phyloP scores from a whole-genome alignment of 2,329 filamentous ascomycete genomes.

The Orbilia brochopaga region DNA sequence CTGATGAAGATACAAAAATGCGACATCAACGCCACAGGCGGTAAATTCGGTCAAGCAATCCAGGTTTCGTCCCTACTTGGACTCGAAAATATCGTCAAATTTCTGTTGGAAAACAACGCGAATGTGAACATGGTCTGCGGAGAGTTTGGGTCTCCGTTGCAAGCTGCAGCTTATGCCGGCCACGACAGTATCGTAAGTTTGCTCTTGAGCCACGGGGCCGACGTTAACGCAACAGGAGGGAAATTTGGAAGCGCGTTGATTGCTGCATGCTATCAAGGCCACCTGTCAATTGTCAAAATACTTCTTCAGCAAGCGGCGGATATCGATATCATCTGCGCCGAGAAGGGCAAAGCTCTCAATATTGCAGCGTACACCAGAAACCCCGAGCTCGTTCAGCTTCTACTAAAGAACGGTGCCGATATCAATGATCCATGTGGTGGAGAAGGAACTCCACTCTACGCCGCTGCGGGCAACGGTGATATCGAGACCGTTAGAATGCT shows the following conservation, averaged over 20 bases:
- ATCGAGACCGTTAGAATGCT: not conserved
- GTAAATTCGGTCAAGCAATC: slow-evolving; percentile 14
- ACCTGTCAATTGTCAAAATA: slow-evolving; percentile 9
- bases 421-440: slow-evolving; percentile 5
- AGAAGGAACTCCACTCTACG: not conserved
- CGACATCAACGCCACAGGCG: slow-evolving; percentile 11
- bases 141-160: slow-evolving; percentile 12
- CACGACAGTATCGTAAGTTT: slow-evolving; percentile 16
- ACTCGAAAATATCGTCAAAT: slow-evolving; percentile 18
- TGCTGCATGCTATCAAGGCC: slow-evolving; percentile 11
- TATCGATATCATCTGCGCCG: slow-evolving; percentile 15
- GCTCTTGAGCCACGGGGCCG: slow-evolving; percentile 20
- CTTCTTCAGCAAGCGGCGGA: slow-evolving; percentile 17
- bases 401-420: slow-evolving; percentile 1
- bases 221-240: slow-evolving; percentile 10
- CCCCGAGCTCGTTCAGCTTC: slow-evolving; percentile 3
- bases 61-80: slow-evolving; percentile 18
- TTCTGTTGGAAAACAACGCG: slow-evolving; percentile 17
- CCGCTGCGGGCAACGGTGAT: not conserved
- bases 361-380: slow-evolving; percentile 12
- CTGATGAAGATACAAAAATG: slow-evolving; percentile 5
- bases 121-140: slow-evolving; percentile 13
- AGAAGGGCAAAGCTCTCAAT: slow-evolving; percentile 12
- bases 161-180: slow-evolving; percentile 22
- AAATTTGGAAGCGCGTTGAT: slow-evolving; percentile 14